Evolutionary conservation across 1,284 basidiomycete species (phyloP).

Genomic region (Rhodotorula sp.): DNA sequence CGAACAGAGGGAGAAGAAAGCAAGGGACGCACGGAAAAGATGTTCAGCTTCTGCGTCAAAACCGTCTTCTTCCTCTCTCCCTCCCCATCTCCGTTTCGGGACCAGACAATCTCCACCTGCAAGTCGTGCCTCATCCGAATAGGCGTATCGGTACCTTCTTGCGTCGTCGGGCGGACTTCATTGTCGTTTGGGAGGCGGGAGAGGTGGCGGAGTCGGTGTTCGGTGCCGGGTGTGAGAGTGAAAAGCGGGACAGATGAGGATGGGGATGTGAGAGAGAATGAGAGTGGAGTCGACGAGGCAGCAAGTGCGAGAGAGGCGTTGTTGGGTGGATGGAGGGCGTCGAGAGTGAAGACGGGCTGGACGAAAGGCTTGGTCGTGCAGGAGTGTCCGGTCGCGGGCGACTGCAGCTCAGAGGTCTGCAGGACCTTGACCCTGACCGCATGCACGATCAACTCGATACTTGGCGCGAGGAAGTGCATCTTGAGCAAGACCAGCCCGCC

Average conservation of each 20-base stretch:
- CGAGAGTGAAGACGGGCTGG: constrained; percentile 32
- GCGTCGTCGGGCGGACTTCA: constrained; percentile 29
- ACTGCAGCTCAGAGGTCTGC: constrained; percentile 28
- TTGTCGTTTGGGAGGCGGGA: constrained; percentile 31
- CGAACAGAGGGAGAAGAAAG: too few relatives aligned
- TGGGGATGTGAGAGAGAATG: constrained; percentile 10
- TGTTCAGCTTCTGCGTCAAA: too few relatives aligned
- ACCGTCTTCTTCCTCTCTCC: too few relatives aligned
- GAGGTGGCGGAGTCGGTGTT: constrained; percentile 25
- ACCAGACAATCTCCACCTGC: constrained; percentile 20
- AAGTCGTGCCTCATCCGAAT: constrained; percentile 27
- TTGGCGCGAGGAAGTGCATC: constrained; percentile 29
- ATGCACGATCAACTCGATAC: constrained; percentile 26
- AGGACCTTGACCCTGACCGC: constrained; percentile 36
- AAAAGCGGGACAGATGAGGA: too few relatives aligned
- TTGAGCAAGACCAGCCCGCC: constrained; percentile 36
- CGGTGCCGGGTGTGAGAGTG: constrained; percentile 1
- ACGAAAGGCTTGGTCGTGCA: constrained; percentile 14
- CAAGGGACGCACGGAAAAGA: too few relatives aligned
- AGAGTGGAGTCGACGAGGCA: constrained; percentile 3
- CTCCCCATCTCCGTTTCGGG: too few relatives aligned
- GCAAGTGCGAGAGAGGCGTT: constrained; percentile 18
- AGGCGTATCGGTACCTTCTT: constrained; percentile 20
- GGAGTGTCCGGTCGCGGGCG: constrained; percentile 17
- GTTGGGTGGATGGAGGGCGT: constrained; percentile 24